Conservation (phyloP, 306 rosid species). For the Medicago arabica region DNA sequence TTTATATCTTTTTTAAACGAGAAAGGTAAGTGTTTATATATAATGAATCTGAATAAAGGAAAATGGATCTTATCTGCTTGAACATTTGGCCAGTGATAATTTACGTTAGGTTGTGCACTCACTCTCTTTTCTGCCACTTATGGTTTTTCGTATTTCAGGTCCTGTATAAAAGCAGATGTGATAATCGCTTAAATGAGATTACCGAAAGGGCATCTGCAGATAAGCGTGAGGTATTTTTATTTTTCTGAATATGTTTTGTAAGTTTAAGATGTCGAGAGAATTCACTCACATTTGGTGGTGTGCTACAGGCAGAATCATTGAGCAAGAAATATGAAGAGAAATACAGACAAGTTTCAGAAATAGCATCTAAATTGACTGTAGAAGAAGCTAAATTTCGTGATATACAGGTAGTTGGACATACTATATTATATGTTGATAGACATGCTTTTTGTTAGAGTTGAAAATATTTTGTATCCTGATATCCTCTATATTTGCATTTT, state of each 20-base stretch:
- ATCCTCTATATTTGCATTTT: slow-evolving; percentile 17
- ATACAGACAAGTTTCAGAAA: slow-evolving; percentile 90
- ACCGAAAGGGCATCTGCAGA: slow-evolving; percentile 95
- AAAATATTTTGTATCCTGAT: slow-evolving; percentile 33
- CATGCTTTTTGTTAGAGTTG: slow-evolving; percentile 21
- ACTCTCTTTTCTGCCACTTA: not conserved
- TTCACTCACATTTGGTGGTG: slow-evolving; percentile 35
- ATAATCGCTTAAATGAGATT: slow-evolving; percentile 88
- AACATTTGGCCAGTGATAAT: slow-evolving; percentile 21
- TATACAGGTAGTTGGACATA: slow-evolving; percentile 72
- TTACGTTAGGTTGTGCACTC: slow-evolving; percentile 26
- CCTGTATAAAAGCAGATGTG: slow-evolving; percentile 89
- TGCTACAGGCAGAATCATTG: slow-evolving; percentile 77
- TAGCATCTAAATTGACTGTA: slow-evolving; percentile 83
- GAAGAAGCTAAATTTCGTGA: slow-evolving; percentile 94
- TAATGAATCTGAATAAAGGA: slow-evolving; percentile 30
- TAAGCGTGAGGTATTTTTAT: slow-evolving; percentile 79
- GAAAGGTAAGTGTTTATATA: slow-evolving; percentile 28
- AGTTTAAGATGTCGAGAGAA: slow-evolving; percentile 34
- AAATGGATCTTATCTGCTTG: slow-evolving; percentile 7
- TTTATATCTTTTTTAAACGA: slow-evolving; percentile 13
- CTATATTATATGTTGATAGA: slow-evolving; percentile 29
- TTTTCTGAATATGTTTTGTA: slow-evolving; percentile 29
- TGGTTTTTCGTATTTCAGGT: slow-evolving; percentile 61
- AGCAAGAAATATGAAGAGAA: slow-evolving; percentile 89